Evolutionary conservation across 2,329 filamentous ascomycete genomes (phyloP).

Genomic region (Epicoccum nigrum): DNA sequence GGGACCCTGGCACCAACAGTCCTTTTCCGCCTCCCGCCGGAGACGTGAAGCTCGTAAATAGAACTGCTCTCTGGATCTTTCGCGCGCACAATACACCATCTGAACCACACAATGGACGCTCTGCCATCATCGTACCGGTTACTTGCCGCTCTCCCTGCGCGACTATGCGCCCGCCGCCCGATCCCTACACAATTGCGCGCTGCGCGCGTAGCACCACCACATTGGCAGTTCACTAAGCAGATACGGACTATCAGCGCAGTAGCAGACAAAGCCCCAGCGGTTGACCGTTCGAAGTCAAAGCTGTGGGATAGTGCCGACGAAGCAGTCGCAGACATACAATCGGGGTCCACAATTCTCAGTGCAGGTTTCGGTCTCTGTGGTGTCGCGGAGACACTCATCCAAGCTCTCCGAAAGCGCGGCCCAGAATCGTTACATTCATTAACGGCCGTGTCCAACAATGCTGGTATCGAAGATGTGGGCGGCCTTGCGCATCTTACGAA

Average conservation of each 20-base stretch:
- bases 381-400: conserved; percentile 48
- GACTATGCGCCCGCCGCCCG: conserved; percentile 33
- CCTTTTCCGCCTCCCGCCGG: conserved; percentile 9
- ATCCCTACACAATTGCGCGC: conserved; percentile 37
- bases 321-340: conserved; percentile 46
- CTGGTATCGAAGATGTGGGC: conserved; percentile 68
- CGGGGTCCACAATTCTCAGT: conserved; percentile 46
- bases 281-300: conserved; percentile 46
- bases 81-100: background rate
- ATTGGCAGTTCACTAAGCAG: conserved; percentile 33
- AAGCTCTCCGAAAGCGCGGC: conserved; percentile 43
- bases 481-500: conserved; percentile 73
- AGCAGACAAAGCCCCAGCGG: conserved; percentile 31
- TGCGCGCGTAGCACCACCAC: conserved; percentile 23
- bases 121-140: conserved; percentile 38
- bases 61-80: conserved; percentile 5
- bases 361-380: conserved; percentile 49
- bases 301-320: conserved; percentile 46
- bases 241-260: conserved; percentile 32
- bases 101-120: conserved; percentile 35
- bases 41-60: conserved; percentile 6
- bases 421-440: conserved; percentile 51
- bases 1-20: conserved; percentile 13
- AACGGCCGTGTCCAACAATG: conserved; percentile 82
- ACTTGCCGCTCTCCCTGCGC: conserved; percentile 36